Percentiles rank a stretch among this genome's conserved stretches.
phyloP scores from a whole-genome alignment of 768 basidiomycete genomes.

The Termitomyces sp. region DNA sequence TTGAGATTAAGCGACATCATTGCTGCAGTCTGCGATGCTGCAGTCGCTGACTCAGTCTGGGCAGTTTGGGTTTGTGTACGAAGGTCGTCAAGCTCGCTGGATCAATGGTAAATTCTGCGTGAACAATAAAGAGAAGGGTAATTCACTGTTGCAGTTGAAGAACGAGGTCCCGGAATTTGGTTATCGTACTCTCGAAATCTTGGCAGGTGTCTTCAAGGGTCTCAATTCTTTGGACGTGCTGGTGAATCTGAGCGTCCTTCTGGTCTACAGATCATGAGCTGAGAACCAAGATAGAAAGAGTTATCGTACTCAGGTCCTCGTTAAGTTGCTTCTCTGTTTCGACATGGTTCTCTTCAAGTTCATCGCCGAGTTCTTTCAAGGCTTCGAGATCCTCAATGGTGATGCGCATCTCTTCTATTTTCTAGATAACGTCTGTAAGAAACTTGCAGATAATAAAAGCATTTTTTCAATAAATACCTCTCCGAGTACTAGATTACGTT shows the following conservation, averaged over 20 bases:
- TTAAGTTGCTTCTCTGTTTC: slow-evolving; percentile 91
- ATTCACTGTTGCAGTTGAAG: slow-evolving; percentile 70
- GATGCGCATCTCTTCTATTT: slow-evolving; percentile 96
- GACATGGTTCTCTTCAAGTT: slow-evolving; percentile 92
- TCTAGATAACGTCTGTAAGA: slow-evolving; percentile 37
- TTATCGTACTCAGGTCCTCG: slow-evolving; percentile 76
- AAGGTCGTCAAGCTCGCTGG: slow-evolving; percentile 82
- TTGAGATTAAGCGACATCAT: slow-evolving; percentile 95
- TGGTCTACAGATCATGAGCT: slow-evolving; percentile 35
- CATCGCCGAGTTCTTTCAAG: slow-evolving; percentile 93
- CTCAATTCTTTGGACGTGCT: slow-evolving; percentile 59
- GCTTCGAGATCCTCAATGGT: slow-evolving; percentile 96
- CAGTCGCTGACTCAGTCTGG: slow-evolving; percentile 75
- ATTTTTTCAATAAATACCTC: slow-evolving; percentile 47
- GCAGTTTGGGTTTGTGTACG: slow-evolving; percentile 83
- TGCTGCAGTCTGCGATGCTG: slow-evolving; percentile 84
- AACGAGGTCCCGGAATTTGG: slow-evolving; percentile 91
- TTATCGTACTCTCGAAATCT: slow-evolving; percentile 85
- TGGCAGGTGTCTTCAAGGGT: slow-evolving; percentile 71
- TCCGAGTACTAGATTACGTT: slow-evolving; percentile 85
- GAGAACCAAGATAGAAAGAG: neutral
- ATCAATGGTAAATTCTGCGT: neutral
- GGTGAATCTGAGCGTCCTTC: slow-evolving; percentile 67
- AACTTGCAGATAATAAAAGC: neutral
- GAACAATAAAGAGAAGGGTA: neutral